These are phyloP conservation scores for Aureobasidium sp. DNA, from an alignment of 2,329 filamentous ascomycete species.

Conservation along the genomic window DNA sequence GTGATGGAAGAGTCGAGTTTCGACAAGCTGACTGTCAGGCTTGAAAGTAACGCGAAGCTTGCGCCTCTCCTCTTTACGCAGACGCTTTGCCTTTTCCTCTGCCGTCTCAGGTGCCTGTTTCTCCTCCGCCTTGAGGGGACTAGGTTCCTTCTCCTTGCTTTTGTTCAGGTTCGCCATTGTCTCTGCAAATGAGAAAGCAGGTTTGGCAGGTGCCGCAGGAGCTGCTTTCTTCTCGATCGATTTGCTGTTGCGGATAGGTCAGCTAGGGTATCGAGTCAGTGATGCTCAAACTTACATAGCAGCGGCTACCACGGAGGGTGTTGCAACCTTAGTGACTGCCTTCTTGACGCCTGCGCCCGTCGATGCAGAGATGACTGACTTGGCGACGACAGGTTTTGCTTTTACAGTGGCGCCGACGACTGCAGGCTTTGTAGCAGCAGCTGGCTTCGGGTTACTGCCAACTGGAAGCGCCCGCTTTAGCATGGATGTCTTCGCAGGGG, in stretches of 20 bases:
- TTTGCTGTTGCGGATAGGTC: not conserved
- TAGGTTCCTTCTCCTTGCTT: slow-evolving; percentile 38
- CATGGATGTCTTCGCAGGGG: slow-evolving; percentile 34
- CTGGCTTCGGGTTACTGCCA: slow-evolving; percentile 31
- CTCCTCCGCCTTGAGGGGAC: slow-evolving; percentile 43
- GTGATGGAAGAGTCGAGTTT: slow-evolving; percentile 62
- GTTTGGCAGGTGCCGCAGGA: slow-evolving; percentile 18
- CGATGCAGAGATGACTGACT: slow-evolving; percentile 15
- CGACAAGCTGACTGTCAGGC: slow-evolving; percentile 55
- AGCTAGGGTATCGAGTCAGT: not conserved
- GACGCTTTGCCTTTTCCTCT: slow-evolving; percentile 56
- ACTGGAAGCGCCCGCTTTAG: slow-evolving; percentile 39
- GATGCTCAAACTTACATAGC: slow-evolving; percentile 1
- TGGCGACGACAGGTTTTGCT: slow-evolving; percentile 17
- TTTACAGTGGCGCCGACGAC: slow-evolving; percentile 21
- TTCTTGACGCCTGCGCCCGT: slow-evolving; percentile 21
- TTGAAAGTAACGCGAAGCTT: slow-evolving; percentile 65
- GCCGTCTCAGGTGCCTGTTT: slow-evolving; percentile 51
- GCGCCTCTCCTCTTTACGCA: slow-evolving; percentile 63
- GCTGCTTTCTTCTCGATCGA: slow-evolving; percentile 16
- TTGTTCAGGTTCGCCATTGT: slow-evolving; percentile 39
- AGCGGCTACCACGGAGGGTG: slow-evolving; percentile 15
- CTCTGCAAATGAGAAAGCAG: slow-evolving; percentile 31
- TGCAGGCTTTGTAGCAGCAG: slow-evolving; percentile 18
- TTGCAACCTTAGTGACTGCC: slow-evolving; percentile 17